Base-by-base conservation (phyloP, 768 basidiomycete species). In the Lactarius evosmus region DNA sequence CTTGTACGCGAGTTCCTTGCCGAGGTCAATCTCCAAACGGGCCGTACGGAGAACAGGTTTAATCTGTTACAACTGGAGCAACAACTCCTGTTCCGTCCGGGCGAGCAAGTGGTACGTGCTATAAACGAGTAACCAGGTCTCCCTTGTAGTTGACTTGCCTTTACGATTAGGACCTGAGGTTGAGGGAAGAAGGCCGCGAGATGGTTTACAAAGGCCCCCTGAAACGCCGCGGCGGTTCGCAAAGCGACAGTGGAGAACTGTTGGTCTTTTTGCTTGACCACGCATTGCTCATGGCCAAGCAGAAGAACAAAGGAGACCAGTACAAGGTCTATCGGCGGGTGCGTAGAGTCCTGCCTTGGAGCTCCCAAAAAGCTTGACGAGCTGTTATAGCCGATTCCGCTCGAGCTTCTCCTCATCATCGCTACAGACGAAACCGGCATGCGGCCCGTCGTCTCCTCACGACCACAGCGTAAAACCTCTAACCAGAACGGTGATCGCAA, bases 231-330 rank as follows among this genome's bases (percentile, higher is more conserved):
- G 86, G 87, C 1, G 85, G 85, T 3, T 78, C 78, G 7, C 82
- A 86, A 70, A 81, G 82, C 64, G 89, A 89, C 65, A 93, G 87
- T 70, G 94, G 93, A 17, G 96, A 98, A 73, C 79, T 98, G 56
- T 84, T 92, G 70, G 91, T 96, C 7, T 98, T 96, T 78, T 76
- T 99, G 71, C 97, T 99, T 72, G 97, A 99, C 73, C 97, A 99
- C 74, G 95, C 95, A 1, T 77, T 99, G 49, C 78, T 99, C 34
- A 93, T 98, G 84, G 95, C 91, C 67, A 98, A 94, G 77, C 76
- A 94, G 72, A 95, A 93, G 75, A 91, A 86, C 75, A 94, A 95
- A 73, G 86, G 88, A 56, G 95, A 98, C 69, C 92, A 94, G 70
- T 89, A 85, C 75, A 92, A 91, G 72, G 95, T 98, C 14, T 95